Evolutionary conservation across 345 rosid genomes (phyloP), one percentile per base, ranked within the genome.

Genomic region (Arabis hirsuta): DNA sequence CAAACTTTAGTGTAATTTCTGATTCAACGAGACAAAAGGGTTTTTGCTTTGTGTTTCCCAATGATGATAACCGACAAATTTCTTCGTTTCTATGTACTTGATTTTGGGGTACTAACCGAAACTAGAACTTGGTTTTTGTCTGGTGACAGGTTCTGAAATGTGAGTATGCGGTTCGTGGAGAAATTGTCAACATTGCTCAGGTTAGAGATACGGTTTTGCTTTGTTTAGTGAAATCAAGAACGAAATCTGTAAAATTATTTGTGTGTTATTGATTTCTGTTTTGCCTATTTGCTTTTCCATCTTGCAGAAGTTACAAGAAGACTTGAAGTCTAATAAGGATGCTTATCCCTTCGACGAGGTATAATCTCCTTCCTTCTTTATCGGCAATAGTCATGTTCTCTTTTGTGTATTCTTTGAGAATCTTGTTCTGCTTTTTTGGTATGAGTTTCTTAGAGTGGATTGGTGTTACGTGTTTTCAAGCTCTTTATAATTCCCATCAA

Each of bases 121-220:
- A 68, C n/a, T 42, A 9, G 27, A 9, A 24, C 22, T 38, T 22
- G 36, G 11, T 14, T 58, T 47, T 29, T 50, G 69, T 0, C 3
- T 9, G 9, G 48, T 39, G 6, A 12, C 88, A 91, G 97, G 91
- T 91, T 73, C 74, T 89, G 62, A 74, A 85, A 77, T 90, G 97
- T 61, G 92, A 90, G 73, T 93, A 93, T 83, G 96, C 97, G 76
- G 98, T 93, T 46, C 96, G 97, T 42, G 97, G 98, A 9, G 98
- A 93, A 80, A 84, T 93, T 72, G 96, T 90, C 78, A 76, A 80
- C 81, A 76, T 93, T 78, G 97, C 98, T 58, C 92, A 87, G 97
- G 98, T 92, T 72, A 65, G 50, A 65, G 34, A 66, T 14, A 5
- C 19, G 60, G 60, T 34, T 59, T n/a, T 62, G 58, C 11, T 62